Conservation (phyloP, 106 monocot genomes). For the Chionographis japonica region DNA sequence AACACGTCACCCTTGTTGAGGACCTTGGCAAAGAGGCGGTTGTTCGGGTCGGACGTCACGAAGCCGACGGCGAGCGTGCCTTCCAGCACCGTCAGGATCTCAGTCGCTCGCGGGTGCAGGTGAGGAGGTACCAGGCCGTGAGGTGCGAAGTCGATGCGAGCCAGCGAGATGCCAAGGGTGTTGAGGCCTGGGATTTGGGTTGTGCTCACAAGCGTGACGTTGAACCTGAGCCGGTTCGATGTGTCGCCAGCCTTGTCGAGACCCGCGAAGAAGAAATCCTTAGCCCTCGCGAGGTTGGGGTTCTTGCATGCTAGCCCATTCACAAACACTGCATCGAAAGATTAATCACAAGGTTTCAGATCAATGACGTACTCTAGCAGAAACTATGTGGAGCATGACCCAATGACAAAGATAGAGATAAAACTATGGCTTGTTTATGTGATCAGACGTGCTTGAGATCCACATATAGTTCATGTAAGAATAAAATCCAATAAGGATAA, state of each 20-base stretch:
- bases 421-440: too few relatives aligned
- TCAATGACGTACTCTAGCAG: too few relatives aligned
- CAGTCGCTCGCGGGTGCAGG: neutral
- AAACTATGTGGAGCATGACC: neutral
- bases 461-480: too few relatives aligned
- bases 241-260: neutral
- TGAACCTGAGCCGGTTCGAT: neutral
- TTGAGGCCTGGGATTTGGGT: slow-evolving; percentile 11
- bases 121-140: slow-evolving; percentile 2
- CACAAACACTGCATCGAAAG: slow-evolving; percentile 5
- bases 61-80: slow-evolving; percentile 1
- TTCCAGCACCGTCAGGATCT: slow-evolving; percentile 1
- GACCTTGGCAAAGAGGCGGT: neutral
- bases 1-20: neutral
- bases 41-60: neutral
- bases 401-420: too few relatives aligned
- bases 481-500: too few relatives aligned
- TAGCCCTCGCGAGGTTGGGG: neutral
- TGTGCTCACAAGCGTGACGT: neutral
- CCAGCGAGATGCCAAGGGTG: slow-evolving; percentile 15
- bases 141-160: slow-evolving; percentile 10
- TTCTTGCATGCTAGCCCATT: slow-evolving; percentile 7
- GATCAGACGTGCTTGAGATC: too few relatives aligned
- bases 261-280: slow-evolving; percentile 4
- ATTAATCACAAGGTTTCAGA: neutral